Conservation (phyloP, 108 stramenopile genomes). For the Stephanodiscus triporus region DNA sequence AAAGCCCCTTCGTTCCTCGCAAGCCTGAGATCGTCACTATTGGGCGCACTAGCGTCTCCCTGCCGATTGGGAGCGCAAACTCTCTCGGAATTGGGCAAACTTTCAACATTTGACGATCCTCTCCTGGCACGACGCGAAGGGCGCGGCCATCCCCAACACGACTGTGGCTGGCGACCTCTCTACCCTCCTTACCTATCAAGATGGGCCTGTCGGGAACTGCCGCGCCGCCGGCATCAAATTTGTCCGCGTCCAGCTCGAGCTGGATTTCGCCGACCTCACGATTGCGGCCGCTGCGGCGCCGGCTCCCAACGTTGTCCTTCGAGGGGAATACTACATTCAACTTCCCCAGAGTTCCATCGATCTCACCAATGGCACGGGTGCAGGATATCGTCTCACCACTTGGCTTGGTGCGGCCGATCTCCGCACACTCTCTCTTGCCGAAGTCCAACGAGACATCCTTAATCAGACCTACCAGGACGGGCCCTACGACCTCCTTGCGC, state of each 20-base stretch:
- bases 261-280: not conserved
- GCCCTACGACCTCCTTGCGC: not conserved
- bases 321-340: not conserved
- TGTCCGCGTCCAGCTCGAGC: not conserved
- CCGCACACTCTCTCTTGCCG: not conserved
- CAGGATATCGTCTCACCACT: not conserved
- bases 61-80: too few species aligned
- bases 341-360: not conserved
- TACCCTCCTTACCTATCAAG: not conserved
- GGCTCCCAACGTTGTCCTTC: not conserved
- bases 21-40: too few species aligned
- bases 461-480: not conserved
- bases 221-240: not conserved
- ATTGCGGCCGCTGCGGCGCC: not conserved
- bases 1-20: too few species aligned
- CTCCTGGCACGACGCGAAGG: not conserved
- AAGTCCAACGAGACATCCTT: not conserved
- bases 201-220: not conserved
- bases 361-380: not conserved
- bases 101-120: not conserved
- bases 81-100: not conserved
- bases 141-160: not conserved
- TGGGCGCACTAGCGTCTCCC: too few species aligned
- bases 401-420: constrained; percentile 9
- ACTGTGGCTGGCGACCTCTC: not conserved